These are phyloP conservation scores for Camillea tinctor DNA, from an alignment of 2,329 filamentous ascomycete genomes.

Conservation along the genomic window DNA sequence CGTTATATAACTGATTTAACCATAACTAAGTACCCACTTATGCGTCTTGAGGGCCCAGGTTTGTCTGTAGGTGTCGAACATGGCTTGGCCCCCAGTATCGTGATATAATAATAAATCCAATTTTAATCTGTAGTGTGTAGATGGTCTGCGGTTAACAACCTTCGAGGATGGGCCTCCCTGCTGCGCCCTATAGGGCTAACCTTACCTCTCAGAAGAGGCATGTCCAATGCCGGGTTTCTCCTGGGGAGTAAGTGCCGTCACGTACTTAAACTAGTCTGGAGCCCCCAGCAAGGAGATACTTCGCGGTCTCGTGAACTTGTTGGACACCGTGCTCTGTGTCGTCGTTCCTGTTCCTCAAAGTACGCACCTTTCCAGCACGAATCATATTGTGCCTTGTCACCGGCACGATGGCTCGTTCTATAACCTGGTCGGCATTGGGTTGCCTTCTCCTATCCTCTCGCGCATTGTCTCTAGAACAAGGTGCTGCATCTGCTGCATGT, in stretches of 20 bases:
- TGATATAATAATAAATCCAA: background rate
- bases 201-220: background rate
- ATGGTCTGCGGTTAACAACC: background rate
- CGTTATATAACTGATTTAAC: background rate
- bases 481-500: conserved; percentile 8
- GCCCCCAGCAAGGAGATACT: no score
- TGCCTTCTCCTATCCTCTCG: conserved; percentile 5
- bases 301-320: background rate
- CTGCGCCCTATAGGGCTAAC: background rate
- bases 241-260: background rate
- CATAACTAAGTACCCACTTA: background rate
- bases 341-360: background rate
- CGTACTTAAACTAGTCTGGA: background rate
- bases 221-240: background rate
- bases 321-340: background rate
- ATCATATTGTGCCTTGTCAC: background rate
- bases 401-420: conserved; percentile 7
- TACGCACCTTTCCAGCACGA: background rate
- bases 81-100: background rate
- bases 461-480: background rate
- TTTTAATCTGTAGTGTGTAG: background rate
- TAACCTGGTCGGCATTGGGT: conserved; percentile 1
- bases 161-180: background rate
- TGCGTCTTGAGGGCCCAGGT: background rate
- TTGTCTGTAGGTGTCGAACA: background rate